Evolutionary conservation across 2,329 filamentous ascomycete species (phyloP), one percentile per base, ranked within the genome.

Genomic region (Fusarium citri): DNA sequence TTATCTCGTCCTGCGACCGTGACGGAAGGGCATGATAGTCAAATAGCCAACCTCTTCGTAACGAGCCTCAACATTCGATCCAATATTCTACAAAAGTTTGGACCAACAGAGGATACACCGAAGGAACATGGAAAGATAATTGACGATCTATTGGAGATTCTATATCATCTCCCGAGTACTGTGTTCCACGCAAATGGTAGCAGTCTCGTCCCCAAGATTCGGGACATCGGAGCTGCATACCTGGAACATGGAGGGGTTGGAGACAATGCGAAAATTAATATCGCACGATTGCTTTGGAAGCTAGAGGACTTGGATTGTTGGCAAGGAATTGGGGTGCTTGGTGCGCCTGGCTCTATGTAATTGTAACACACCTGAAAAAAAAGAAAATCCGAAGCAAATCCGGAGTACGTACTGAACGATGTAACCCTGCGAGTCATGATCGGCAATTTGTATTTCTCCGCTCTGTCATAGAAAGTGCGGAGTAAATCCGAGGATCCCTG

Each of bases 1-100:
- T 56, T 80, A 2, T 79, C 79, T 0, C 74, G 78, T 2, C 76
- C 76, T 1, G 46, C 71, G 1, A 59, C 62, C 14, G 72, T 74
- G 2, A 80, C 78, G 0, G 72, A 77, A 14, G 78, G 79, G 6
- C 80, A 81, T 46, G 77, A 80, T 42, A 78, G 76, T 5, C 80
- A 81, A 22, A 77, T 78, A 9, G 80, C 76, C 11, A 80, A 81
- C 58, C 61, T 81, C 7, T 78, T 80, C 49, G 74, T 81, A 34
- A 81, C 80, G 23, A 79, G 78, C 47, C 72, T 81, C 9, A 75
- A 79, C 23, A 74, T 81, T 2, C 74, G 78, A 8, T 81, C 80
- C 4, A 80, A 80, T 34, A 64, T 81, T 8, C 68, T 81, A 9
- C 78, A 80, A 26, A 78, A 76, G 23, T 74, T 78, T 5, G 72